Conservation (phyloP, 306 rosid species). For the Lagenaria siceraria region DNA sequence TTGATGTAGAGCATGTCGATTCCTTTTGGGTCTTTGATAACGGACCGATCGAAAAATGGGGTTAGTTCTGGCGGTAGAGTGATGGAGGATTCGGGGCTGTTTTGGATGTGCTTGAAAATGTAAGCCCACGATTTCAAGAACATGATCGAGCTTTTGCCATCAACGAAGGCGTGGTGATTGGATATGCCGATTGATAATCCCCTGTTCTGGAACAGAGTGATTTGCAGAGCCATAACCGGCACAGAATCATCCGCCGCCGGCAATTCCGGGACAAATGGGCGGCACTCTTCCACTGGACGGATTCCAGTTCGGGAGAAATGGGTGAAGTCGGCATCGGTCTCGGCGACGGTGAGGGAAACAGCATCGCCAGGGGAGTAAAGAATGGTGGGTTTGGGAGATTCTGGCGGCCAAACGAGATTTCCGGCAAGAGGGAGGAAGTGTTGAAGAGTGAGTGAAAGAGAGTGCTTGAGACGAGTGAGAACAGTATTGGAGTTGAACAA, state of each 20-base stretch:
- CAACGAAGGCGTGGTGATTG: conserved; percentile 35
- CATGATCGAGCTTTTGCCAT: conserved; percentile 28
- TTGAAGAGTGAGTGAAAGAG: conserved; percentile 47
- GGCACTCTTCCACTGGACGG: conserved; percentile 11
- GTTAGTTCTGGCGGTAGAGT: conserved; percentile 13
- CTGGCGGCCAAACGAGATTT: conserved; percentile 26
- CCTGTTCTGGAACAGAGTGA: conserved; percentile 31
- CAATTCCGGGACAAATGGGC: conserved; percentile 31
- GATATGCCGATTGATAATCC: conserved; percentile 38
- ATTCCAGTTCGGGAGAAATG: conserved; percentile 7
- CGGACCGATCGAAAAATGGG: conserved; percentile 30
- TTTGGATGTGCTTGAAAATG: conserved; percentile 6
- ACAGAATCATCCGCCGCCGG: not conserved
- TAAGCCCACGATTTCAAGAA: conserved; percentile 49
- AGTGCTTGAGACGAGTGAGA: conserved; percentile 23
- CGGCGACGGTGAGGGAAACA: conserved; percentile 33
- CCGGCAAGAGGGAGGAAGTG: conserved; percentile 42
- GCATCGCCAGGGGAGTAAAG: conserved; percentile 21
- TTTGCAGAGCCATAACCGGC: conserved; percentile 27
- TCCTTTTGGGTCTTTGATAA: conserved; percentile 17
- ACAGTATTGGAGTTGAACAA: not conserved
- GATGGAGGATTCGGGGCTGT: not conserved
- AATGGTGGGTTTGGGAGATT: conserved; percentile 27
- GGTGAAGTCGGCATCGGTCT: conserved; percentile 24
- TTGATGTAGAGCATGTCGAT: not conserved